Evolutionary conservation across 148 eudicot genomes (phyloP), one percentile per base, ranked within the genome.

Genomic region (Camellia lanceoleosa): DNA sequence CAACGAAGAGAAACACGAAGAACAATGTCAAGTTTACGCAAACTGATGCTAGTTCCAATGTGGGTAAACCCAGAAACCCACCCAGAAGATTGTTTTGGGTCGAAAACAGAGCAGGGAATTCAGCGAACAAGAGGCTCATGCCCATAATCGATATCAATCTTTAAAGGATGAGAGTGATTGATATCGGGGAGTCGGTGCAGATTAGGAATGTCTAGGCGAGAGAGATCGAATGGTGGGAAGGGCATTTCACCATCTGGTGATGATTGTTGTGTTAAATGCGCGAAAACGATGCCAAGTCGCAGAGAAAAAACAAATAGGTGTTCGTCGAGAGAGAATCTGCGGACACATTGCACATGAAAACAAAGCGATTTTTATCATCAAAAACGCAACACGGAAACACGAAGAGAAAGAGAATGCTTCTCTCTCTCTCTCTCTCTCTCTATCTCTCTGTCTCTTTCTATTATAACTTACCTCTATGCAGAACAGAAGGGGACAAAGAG

Each of bases 11-110:
- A 19, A 89, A 87, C 19, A 88, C 89, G 59, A 92, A 85, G 70
- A 93, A 66, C 79, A 93, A 80, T 74, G 93, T 92, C 85, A 88
- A 82, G 85, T 92, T 92, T 73, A 89, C 83, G 90, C 92, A 92
- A 68, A 88, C 76, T 74, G 93, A 89, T 52, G 90, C 80, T 60
- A 89, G 82, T 71, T 93, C 98, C 85, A 93, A 87, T 46, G 80
- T 69, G 43, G 92, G 87, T 74, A 92, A 78, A 59, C 83, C 89
- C 68, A 79, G 80, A 80, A 91, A 85, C 61, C 81, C 78, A 56
- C 62, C 75, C 54, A 81, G 63, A 59, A 78, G 76, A 65, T 81
- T 75, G 60, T 79, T 82, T 43, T 42, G 18, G 47, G 77, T 82
- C 52, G 79, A 58, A 51, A 63, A 80, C 60, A 75, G 75, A 62